These are phyloP conservation scores for Phoma herbarum DNA, from an alignment of 2,329 filamentous ascomycete genomes.

Conservation along the genomic window DNA sequence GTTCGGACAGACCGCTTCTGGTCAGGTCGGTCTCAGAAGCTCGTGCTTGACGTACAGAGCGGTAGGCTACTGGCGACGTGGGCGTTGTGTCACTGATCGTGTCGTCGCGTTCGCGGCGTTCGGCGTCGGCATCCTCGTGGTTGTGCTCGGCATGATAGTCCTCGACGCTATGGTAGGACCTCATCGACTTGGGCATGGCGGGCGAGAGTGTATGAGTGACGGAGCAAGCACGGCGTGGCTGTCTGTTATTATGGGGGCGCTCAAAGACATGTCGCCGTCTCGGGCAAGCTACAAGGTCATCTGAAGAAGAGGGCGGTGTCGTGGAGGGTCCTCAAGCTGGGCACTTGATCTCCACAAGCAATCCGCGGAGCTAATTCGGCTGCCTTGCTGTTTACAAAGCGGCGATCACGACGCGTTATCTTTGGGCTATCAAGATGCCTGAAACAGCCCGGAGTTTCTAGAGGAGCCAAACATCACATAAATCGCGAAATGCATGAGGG, in stretches of 20 bases:
- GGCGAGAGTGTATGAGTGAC: conserved; percentile 10
- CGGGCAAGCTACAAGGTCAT: conserved; percentile 35
- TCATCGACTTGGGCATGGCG: conserved; percentile 49
- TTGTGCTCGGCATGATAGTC: conserved; percentile 47
- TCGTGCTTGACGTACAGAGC: conserved; percentile 39
- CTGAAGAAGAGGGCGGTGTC: conserved; percentile 36
- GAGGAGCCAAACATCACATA: neutral
- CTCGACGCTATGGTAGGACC: conserved; percentile 49
- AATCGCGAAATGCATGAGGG: neutral
- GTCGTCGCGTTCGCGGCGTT: conserved; percentile 42
- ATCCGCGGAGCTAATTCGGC: conserved; percentile 18
- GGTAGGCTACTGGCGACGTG: conserved; percentile 46
- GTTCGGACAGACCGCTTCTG: conserved; percentile 54
- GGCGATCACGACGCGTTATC: conserved; percentile 19
- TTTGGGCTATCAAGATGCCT: neutral
- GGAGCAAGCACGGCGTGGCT: conserved; percentile 14
- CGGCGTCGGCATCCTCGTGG: conserved; percentile 43
- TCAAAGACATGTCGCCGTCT: conserved; percentile 17
- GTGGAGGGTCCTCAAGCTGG: conserved; percentile 27
- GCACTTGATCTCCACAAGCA: conserved; percentile 20
- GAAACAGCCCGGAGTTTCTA: neutral
- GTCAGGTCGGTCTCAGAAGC: conserved; percentile 49
- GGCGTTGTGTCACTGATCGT: conserved; percentile 47
- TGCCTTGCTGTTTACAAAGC: conserved; percentile 11
- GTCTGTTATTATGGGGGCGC: conserved; percentile 24